Percentiles rank a stretch among this genome's conserved stretches.
phyloP scores from a whole-genome alignment of 257 asterid genomes.

The Ehretia macrophylla region DNA sequence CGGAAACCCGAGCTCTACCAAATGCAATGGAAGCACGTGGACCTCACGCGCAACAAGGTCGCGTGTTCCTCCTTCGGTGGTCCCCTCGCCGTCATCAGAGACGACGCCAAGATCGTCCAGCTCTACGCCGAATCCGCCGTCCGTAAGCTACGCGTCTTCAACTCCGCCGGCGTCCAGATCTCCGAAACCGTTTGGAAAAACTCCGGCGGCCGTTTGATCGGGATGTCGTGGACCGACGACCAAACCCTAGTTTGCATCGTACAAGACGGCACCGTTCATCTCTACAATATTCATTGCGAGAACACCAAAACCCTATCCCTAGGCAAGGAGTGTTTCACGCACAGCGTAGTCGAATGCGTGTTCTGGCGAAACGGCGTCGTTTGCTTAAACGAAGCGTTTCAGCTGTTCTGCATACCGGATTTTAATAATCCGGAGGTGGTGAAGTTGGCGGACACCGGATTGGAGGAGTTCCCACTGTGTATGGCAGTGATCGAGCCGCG shows the following conservation, averaged over 20 bases:
- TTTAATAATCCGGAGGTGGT: constrained; percentile 55
- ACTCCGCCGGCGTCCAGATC: constrained; percentile 71
- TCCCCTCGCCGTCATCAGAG: constrained; percentile 92
- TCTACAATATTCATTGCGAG: constrained; percentile 67
- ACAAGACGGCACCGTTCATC: constrained; percentile 81
- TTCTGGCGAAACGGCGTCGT: constrained; percentile 93
- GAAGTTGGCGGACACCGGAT: constrained; percentile 65
- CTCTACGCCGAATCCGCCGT: constrained; percentile 88
- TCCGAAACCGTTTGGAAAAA: constrained; percentile 86
- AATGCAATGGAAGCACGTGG: constrained; percentile 93
- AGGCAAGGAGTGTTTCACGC: constrained; percentile 61
- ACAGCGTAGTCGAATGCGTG: constrained; percentile 79
- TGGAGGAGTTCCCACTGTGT: constrained; percentile 86
- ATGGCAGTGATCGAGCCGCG: constrained; percentile 96
- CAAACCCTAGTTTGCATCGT: constrained; percentile 72
- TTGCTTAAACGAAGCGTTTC: constrained; percentile 77
- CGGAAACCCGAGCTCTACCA: constrained; percentile 89
- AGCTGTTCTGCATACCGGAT: constrained; percentile 72
- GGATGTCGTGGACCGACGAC: constrained; percentile 88
- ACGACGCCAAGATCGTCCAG: constrained; percentile 93
- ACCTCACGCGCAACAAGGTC: constrained; percentile 82
- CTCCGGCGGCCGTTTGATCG: constrained; percentile 81
- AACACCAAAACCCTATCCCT: constrained; percentile 53
- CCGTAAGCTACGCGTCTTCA: constrained; percentile 86
- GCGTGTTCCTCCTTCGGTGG: constrained; percentile 98